Conservation (phyloP, 2,329 filamentous ascomycete genomes). For the Cordyceps fumosorosea region DNA sequence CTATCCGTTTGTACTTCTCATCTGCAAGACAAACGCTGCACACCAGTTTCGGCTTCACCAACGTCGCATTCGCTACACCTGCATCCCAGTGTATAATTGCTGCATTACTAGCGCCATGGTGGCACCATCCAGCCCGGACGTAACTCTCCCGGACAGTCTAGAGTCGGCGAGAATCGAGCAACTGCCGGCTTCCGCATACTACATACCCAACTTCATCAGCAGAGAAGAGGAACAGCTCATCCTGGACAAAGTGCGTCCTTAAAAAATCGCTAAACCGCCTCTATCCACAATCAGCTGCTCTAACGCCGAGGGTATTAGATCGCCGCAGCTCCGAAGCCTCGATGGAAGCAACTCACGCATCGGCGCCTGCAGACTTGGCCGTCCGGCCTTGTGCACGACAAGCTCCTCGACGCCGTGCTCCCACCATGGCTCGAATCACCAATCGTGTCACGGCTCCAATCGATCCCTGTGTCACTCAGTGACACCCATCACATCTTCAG, state of each 20-base stretch:
- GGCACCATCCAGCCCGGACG: conserved; percentile 5
- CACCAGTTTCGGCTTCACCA: background rate
- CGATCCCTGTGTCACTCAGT: conserved; percentile 36
- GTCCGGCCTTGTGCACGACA: conserved; percentile 71
- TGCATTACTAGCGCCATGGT: background rate
- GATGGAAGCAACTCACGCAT: conserved; percentile 84
- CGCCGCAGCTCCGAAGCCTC: conserved; percentile 59
- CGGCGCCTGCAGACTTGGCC: conserved; percentile 89
- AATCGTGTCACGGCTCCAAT: conserved; percentile 54
- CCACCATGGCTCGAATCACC: conserved; percentile 70
- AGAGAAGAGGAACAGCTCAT: conserved; percentile 65
- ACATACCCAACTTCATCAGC: conserved; percentile 80
- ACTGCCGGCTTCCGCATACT: conserved; percentile 65
- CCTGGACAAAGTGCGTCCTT: conserved; percentile 56
- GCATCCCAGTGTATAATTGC: background rate
- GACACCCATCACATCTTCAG: conserved; percentile 40
- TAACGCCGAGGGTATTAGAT: conserved; percentile 34
- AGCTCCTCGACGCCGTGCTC: conserved; percentile 65
- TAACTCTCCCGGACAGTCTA: conserved; percentile 40
- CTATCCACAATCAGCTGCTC: background rate
- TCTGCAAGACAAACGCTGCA: background rate
- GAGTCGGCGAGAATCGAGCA: conserved; percentile 43
- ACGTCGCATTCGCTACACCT: background rate
- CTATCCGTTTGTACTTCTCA: background rate
- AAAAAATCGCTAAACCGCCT: background rate